Conservation (phyloP, 1,139 yeast species). For the Zygosaccharomyces sapae region DNA sequence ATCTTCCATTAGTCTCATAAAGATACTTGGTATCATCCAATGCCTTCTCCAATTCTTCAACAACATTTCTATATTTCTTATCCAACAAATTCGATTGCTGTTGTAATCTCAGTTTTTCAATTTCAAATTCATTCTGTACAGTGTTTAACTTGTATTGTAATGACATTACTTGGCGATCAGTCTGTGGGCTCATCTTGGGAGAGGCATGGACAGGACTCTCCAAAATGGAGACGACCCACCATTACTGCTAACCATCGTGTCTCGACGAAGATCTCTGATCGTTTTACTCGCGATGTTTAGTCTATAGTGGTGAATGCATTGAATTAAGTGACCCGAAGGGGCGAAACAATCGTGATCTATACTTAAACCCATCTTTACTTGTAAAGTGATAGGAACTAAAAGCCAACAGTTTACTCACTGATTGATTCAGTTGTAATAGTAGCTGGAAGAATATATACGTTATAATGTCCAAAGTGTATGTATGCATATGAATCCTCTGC, state of each 20-base stretch:
- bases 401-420: background rate
- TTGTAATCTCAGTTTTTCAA: slow-evolving; percentile 26
- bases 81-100: slow-evolving; percentile 25
- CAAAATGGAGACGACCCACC: slow-evolving; percentile 48
- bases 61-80: slow-evolving; percentile 26
- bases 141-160: slow-evolving; percentile 28
- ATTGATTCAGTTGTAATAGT: background rate
- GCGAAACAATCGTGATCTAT: background rate
- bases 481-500: slow-evolving; percentile 8
- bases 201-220: slow-evolving; percentile 39
- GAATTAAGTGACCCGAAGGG: slow-evolving; percentile 4
- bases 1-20: slow-evolving; percentile 40
- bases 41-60: slow-evolving; percentile 30
- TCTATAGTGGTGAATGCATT: slow-evolving; percentile 13
- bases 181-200: slow-evolving; percentile 9
- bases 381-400: background rate
- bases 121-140: slow-evolving; percentile 30
- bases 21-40: slow-evolving; percentile 30
- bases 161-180: slow-evolving; percentile 21
- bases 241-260: slow-evolving; percentile 16
- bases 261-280: background rate
- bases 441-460: background rate
- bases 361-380: background rate
- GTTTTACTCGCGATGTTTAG: background rate
- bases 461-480: slow-evolving; percentile 41